These are phyloP conservation scores for Pyrenula aspistea DNA, from an alignment of 495 filamentous ascomycete genomes.

Conservation along the genomic window DNA sequence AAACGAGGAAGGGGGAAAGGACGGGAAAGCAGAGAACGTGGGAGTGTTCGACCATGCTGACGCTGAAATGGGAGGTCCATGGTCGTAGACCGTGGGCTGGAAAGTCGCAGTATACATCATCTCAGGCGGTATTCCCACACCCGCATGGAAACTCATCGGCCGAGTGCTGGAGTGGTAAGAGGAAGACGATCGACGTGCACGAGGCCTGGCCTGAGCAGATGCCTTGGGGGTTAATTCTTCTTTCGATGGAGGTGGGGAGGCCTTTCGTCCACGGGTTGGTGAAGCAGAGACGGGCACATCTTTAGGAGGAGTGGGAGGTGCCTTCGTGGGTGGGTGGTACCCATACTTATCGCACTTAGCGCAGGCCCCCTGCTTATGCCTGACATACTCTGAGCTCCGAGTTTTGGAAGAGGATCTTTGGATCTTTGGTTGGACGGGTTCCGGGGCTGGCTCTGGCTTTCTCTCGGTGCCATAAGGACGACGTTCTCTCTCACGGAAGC, in stretches of 20 bases:
- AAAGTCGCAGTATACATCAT: slow-evolving; percentile 20
- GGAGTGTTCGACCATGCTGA: slow-evolving; percentile 23
- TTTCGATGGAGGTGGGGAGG: background rate
- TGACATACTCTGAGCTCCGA: background rate
- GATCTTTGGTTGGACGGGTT: background rate
- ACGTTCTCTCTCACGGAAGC: background rate
- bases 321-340: background rate
- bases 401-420: background rate
- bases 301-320: background rate
- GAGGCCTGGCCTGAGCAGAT: background rate
- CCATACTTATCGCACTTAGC: background rate
- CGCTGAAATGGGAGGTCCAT: slow-evolving; percentile 23
- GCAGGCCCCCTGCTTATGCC: background rate
- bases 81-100: slow-evolving; percentile 18
- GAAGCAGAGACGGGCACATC: background rate
- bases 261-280: background rate
- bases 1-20: slow-evolving; percentile 12
- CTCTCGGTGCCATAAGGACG: background rate
- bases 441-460: background rate
- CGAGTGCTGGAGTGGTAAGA: slow-evolving; percentile 23
- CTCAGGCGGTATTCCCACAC: slow-evolving; percentile 16
- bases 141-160: slow-evolving; percentile 33
- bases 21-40: slow-evolving; percentile 19
- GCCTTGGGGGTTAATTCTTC: background rate
- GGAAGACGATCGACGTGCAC: slow-evolving; percentile 7